Percentiles rank a stretch among this genome's conserved stretches.
phyloP scores from a whole-genome alignment of 2,329 filamentous ascomycete genomes.

The Aspergillus persii region DNA sequence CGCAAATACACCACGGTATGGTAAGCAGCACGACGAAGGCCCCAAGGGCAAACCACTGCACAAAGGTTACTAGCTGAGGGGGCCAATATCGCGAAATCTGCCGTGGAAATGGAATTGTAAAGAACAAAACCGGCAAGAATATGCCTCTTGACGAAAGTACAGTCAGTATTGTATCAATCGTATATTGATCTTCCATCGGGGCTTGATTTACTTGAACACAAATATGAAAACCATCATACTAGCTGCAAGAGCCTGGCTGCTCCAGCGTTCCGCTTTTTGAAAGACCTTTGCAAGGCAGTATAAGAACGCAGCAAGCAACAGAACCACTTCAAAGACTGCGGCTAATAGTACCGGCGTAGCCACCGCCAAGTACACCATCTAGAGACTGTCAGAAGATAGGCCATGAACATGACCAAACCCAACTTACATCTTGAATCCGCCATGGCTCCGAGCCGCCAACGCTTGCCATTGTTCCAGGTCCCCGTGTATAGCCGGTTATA shows the following conservation, averaged over 20 bases:
- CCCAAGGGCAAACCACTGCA: conserved; percentile 97
- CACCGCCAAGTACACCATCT: conserved; percentile 85
- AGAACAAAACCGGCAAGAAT: conserved; percentile 91
- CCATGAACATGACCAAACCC: background rate
- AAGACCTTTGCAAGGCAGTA: conserved; percentile 90
- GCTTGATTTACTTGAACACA: conserved; percentile 63
- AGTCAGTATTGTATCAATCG: background rate
- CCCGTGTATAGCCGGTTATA: background rate
- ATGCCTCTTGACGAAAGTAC: conserved; percentile 59
- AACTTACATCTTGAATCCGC: conserved; percentile 39
- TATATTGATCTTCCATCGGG: background rate
- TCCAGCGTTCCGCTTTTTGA: conserved; percentile 84
- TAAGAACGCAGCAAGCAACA: conserved; percentile 90
- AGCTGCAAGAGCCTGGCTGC: conserved; percentile 73
- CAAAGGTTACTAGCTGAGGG: conserved; percentile 60
- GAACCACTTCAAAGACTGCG: conserved; percentile 86
- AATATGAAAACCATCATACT: conserved; percentile 72
- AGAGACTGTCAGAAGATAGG: conserved; percentile 6
- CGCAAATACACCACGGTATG: conserved; percentile 87
- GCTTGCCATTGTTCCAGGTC: background rate
- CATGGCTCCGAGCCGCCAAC: conserved; percentile 23
- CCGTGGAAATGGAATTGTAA: conserved; percentile 79
- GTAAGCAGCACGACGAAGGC: conserved; percentile 81
- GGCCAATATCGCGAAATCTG: conserved; percentile 74
- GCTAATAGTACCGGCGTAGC: conserved; percentile 78